Percentiles rank a stretch among this genome's conserved stretches.
phyloP scores from a whole-genome alignment of 768 basidiomycete genomes.

The Lactifluus subvellereus region DNA sequence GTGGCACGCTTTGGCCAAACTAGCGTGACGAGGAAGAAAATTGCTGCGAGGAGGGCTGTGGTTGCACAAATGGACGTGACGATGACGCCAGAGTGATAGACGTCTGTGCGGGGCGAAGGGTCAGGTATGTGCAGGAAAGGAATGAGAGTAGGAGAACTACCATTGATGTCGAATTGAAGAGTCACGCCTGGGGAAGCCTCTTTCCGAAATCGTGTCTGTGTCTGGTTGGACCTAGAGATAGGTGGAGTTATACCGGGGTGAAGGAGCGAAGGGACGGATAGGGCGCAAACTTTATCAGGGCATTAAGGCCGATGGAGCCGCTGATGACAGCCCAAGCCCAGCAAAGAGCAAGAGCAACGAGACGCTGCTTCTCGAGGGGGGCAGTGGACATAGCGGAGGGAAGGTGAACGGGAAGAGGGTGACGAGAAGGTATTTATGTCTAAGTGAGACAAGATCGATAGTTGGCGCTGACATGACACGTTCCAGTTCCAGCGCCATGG shows the following conservation, averaged over 20 bases:
- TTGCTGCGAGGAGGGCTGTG: constrained; percentile 33
- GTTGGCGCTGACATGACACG: background rate
- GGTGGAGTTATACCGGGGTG: background rate
- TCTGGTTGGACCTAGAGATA: constrained; percentile 14
- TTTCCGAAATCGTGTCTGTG: constrained; percentile 4
- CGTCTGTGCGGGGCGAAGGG: constrained; percentile 21
- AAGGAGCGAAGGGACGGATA: background rate
- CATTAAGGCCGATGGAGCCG: constrained; percentile 31
- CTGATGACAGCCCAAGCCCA: constrained; percentile 31
- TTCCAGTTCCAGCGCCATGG: background rate
- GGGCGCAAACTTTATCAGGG: constrained; percentile 30
- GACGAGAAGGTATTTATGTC: constrained; percentile 7
- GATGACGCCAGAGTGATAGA: constrained; percentile 24
- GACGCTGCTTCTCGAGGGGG: constrained; percentile 24
- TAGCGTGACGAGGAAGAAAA: constrained; percentile 28
- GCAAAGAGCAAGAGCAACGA: constrained; percentile 29
- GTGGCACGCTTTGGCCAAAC: constrained; percentile 20
- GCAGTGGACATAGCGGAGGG: constrained; percentile 7
- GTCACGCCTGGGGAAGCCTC: constrained; percentile 17
- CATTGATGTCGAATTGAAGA: constrained; percentile 18
- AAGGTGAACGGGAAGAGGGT: background rate
- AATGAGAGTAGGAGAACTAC: constrained; percentile 17
- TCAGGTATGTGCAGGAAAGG: constrained; percentile 18
- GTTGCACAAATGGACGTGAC: constrained; percentile 25
- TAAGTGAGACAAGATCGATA: too few species aligned